Evolutionary conservation across 2,329 filamentous ascomycete species (phyloP).

Genomic region (Fusarium fracticaudum): DNA sequence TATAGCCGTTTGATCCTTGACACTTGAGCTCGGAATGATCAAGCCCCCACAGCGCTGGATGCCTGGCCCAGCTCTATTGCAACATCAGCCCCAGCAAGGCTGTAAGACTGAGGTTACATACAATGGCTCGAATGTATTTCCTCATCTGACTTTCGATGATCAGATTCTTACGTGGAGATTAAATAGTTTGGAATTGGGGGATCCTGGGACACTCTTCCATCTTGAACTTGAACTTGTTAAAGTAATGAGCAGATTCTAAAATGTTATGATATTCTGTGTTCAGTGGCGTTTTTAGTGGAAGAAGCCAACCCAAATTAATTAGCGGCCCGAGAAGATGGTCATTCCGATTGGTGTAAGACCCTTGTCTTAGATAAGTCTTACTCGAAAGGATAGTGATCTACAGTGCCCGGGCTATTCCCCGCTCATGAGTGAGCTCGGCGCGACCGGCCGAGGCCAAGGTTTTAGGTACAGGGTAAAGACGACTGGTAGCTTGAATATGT

Average conservation of each 20-base stretch:
- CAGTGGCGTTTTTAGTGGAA: neutral
- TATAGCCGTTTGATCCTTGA: neutral
- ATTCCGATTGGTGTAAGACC: neutral
- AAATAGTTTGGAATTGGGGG: no score
- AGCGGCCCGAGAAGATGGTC: neutral
- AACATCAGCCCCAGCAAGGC: neutral
- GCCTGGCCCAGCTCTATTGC: neutral
- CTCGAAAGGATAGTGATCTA: neutral
- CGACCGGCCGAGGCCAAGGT: neutral
- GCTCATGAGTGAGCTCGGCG: neutral
- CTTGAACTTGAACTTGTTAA: no score
- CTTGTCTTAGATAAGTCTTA: neutral
- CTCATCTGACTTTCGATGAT: neutral
- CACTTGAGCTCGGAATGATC: neutral
- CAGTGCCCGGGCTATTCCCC: neutral
- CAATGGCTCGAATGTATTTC: neutral
- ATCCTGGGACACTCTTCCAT: no score
- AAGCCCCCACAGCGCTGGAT: neutral
- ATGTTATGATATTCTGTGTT: neutral
- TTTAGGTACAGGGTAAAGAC: neutral
- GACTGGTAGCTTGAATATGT: no score
- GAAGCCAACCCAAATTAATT: no score
- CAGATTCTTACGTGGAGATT: neutral
- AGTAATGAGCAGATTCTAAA: neutral
- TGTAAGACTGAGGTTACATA: neutral